Evolutionary conservation across 2,329 filamentous ascomycete genomes (phyloP).

Genomic region (Coniochaeta prunicola): DNA sequence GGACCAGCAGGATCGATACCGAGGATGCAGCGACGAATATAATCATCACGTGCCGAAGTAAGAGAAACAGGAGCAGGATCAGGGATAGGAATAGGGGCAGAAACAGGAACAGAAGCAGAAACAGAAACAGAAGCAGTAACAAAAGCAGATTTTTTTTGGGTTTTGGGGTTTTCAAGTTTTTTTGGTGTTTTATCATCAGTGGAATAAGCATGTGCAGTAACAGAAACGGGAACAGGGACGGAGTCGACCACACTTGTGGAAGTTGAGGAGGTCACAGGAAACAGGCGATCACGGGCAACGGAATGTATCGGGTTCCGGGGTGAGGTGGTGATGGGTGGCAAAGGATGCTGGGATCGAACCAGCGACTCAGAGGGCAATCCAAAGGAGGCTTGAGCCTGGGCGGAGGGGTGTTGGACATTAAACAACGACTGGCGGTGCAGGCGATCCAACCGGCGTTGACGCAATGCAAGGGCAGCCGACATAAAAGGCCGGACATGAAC

Average conservation of each 20-base stretch:
- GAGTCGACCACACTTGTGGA: neutral
- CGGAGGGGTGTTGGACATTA: neutral
- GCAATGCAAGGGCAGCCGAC: neutral
- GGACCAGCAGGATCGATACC: too few relatives aligned
- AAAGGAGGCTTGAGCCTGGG: neutral
- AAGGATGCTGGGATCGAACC: neutral
- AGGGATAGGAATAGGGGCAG: neutral
- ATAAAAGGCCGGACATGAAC: neutral
- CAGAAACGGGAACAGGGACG: neutral
- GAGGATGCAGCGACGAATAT: too few relatives aligned
- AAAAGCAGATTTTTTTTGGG: slow-evolving; percentile 1
- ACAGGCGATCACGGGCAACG: neutral
- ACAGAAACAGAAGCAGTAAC: neutral
- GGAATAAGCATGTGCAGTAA: neutral
- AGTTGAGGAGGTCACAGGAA: neutral
- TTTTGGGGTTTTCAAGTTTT: neutral
- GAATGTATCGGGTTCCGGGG: neutral
- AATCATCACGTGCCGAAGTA: too few relatives aligned
- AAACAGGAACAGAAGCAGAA: neutral
- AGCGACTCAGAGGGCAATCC: neutral
- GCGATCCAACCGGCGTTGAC: neutral
- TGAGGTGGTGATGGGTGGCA: neutral
- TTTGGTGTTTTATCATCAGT: neutral
- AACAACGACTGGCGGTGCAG: neutral
- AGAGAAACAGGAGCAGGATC: too few relatives aligned